Percentiles rank a stretch among this genome's conserved stretches.
These are phyloP conservation scores for Lupinus albus DNA, from an alignment of 306 rosid genomes.

Conservation along the genomic window DNA sequence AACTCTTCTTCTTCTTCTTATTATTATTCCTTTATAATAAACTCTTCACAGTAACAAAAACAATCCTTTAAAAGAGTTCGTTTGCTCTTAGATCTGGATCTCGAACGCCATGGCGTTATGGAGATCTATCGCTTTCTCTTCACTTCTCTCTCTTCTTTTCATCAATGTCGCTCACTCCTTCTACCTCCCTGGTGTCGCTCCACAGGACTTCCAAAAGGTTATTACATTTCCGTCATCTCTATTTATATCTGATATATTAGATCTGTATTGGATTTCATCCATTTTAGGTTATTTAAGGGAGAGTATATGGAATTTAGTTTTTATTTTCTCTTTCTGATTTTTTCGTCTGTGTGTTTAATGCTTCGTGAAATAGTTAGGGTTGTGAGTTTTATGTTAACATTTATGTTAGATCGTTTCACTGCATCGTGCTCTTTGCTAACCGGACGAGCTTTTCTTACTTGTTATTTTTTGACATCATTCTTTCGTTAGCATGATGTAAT, in stretches of 20 bases:
- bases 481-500: no score
- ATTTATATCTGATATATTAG: constrained; percentile 28
- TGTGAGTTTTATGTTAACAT: background rate
- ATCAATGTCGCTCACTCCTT: constrained; percentile 65
- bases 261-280: constrained; percentile 48
- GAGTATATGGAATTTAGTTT: constrained; percentile 4
- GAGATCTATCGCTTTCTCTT: constrained; percentile 59
- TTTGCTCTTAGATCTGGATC: constrained; percentile 29
- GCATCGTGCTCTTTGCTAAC: no score
- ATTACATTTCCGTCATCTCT: constrained; percentile 47
- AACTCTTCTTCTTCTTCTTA: no score
- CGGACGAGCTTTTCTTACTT: no score
- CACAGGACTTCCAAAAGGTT: constrained; percentile 87
- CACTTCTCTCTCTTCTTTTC: constrained; percentile 50
- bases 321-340: background rate
- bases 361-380: background rate
- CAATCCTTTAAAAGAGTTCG: constrained; percentile 21
- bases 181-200: constrained; percentile 99
- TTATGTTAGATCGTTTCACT: background rate
- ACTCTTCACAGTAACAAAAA: no score
- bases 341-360: background rate
- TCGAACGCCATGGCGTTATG: constrained; percentile 81
- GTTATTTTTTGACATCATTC: no score
- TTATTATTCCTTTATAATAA: no score
- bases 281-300: constrained; percentile 14